A percentile compares a stretch with the other conserved stretches of the same genome.
These are phyloP conservation scores for Phoma sp. DNA, from an alignment of 2,329 filamentous ascomycete genomes.

Conservation along the genomic window DNA sequence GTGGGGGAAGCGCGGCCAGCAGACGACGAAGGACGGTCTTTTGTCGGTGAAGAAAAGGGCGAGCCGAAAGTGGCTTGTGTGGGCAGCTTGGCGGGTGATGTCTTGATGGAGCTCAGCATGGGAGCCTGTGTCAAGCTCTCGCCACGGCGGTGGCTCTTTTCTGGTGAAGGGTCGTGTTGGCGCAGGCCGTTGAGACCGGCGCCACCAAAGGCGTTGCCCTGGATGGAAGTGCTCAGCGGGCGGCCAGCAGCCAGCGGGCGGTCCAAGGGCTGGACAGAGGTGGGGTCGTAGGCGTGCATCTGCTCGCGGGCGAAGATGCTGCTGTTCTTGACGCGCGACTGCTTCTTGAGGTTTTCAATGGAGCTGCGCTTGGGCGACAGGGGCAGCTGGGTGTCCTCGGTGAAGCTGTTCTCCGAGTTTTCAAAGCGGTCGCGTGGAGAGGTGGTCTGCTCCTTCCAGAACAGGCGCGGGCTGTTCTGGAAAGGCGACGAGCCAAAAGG, in stretches of 20 bases:
- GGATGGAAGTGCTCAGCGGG: conserved; percentile 65
- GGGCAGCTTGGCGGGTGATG: conserved; percentile 66
- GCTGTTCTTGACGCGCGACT: conserved; percentile 96
- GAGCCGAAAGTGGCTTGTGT: conserved; percentile 51
- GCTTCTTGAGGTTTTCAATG: conserved; percentile 93
- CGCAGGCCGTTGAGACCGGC: conserved; percentile 59
- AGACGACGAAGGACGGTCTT: conserved; percentile 31
- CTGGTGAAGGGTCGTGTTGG: conserved; percentile 34
- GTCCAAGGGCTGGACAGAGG: conserved; percentile 77
- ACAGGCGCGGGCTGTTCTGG: conserved; percentile 78
- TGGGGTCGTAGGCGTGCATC: conserved; percentile 90
- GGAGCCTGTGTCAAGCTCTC: conserved; percentile 69
- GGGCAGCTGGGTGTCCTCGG: conserved; percentile 65
- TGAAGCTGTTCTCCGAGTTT: conserved; percentile 62
- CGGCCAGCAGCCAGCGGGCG: conserved; percentile 74
- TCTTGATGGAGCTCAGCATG: conserved; percentile 62
- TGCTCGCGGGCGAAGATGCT: conserved; percentile 94
- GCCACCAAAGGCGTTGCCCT: conserved; percentile 73
- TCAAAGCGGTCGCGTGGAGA: conserved; percentile 71
- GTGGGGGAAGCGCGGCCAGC: conserved; percentile 72
- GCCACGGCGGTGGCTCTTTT: conserved; percentile 48
- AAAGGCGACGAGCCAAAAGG: conserved; percentile 84
- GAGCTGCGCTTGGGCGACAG: conserved; percentile 82
- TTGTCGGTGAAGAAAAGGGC: conserved; percentile 30
- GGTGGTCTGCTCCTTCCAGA: conserved; percentile 81